Conservation (phyloP, 768 basidiomycete species). For the Tricholoma bakamatsutake region DNA sequence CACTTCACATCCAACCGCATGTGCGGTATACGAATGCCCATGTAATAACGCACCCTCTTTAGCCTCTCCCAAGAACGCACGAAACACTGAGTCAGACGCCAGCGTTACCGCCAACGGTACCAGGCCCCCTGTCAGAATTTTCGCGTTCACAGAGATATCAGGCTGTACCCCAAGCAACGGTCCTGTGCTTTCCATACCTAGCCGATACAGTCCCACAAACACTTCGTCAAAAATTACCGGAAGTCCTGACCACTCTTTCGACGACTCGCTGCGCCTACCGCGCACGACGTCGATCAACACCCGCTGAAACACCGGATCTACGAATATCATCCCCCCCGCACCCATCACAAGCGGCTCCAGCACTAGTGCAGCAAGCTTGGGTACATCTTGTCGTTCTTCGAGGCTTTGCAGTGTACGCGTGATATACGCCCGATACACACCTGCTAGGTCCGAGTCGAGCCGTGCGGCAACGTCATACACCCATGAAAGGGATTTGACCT, state of each 20-base stretch:
- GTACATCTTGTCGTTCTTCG: slow-evolving; percentile 18
- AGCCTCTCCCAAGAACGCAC: slow-evolving; percentile 64
- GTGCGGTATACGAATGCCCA: slow-evolving; percentile 94
- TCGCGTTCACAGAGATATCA: slow-evolving; percentile 90
- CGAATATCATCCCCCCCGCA: slow-evolving; percentile 95
- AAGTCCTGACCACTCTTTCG: slow-evolving; percentile 53
- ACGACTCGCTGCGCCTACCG: slow-evolving; percentile 20
- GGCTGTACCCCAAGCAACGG: slow-evolving; percentile 69
- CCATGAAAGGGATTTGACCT: slow-evolving; percentile 43
- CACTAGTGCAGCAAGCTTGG: slow-evolving; percentile 66
- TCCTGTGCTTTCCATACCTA: slow-evolving; percentile 62
- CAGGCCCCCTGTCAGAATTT: slow-evolving; percentile 90
- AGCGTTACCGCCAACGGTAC: slow-evolving; percentile 84
- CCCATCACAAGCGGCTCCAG: slow-evolving; percentile 93
- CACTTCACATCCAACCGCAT: slow-evolving; percentile 88
- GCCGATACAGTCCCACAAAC: slow-evolving; percentile 86
- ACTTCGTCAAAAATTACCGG: slow-evolving; percentile 97
- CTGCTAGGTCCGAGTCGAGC: slow-evolving; percentile 54
- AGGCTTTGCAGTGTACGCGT: slow-evolving; percentile 42
- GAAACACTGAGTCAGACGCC: slow-evolving; percentile 73
- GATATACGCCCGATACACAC: slow-evolving; percentile 58
- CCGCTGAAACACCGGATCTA: slow-evolving; percentile 94
- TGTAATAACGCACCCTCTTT: slow-evolving; percentile 89
- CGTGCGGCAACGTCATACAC: slow-evolving; percentile 70
- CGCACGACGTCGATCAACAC: slow-evolving; percentile 80